These are phyloP conservation scores for Russula sp. DNA, from an alignment of 768 basidiomycete genomes.

Conservation along the genomic window DNA sequence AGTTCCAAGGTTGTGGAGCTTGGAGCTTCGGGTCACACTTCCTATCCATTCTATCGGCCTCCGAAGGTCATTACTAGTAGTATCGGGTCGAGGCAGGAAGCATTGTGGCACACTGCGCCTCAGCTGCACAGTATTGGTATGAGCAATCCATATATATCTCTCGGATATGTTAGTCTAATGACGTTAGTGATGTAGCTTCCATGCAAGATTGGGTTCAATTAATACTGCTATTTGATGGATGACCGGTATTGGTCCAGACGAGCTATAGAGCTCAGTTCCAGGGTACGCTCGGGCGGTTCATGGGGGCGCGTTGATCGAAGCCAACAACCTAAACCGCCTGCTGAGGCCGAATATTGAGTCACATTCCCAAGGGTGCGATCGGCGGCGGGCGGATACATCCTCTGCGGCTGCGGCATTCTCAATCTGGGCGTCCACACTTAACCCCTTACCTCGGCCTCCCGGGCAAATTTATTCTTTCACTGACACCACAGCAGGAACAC, in stretches of 20 bases:
- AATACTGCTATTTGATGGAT: conserved; percentile 13
- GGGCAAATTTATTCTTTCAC: neutral
- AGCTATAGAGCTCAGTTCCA: conserved; percentile 9
- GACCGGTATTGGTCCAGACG: conserved; percentile 3
- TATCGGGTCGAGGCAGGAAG: neutral
- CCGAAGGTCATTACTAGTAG: neutral
- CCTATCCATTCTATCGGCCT: neutral
- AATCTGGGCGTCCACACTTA: conserved; percentile 14
- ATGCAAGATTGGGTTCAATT: conserved; percentile 17
- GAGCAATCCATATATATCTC: neutral
- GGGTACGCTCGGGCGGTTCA: conserved; percentile 6
- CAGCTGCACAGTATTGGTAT: neutral
- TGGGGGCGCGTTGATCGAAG: conserved; percentile 8
- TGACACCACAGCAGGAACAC: neutral
- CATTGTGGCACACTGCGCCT: conserved; percentile 7
- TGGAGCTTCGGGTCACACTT: neutral
- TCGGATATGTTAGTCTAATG: conserved; percentile 9
- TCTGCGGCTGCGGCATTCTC: conserved; percentile 10
- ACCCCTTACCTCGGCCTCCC: conserved; percentile 18
- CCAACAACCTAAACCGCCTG: conserved; percentile 23
- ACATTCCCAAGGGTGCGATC: conserved; percentile 28
- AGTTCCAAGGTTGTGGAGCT: neutral
- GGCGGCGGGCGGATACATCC: conserved; percentile 16
- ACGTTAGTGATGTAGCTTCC: conserved; percentile 1
- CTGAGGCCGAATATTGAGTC: conserved; percentile 16